Conservation (phyloP, 352 stramenopile genomes). For the Globisporangium canariense region DNA sequence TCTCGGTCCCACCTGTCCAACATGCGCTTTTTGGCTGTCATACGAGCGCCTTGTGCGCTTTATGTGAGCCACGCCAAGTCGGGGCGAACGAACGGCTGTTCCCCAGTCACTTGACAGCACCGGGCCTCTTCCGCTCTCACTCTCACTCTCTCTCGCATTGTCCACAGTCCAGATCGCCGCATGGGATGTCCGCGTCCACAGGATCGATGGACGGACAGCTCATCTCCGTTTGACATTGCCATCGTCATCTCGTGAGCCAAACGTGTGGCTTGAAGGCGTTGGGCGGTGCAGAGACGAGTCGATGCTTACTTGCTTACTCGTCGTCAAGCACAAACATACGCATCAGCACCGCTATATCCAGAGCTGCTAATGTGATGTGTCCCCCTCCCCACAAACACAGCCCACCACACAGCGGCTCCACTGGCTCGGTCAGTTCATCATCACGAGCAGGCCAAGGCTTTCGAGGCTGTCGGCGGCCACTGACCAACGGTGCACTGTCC, state of each 20-base stretch:
- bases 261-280: background rate
- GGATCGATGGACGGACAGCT: background rate
- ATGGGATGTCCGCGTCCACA: background rate
- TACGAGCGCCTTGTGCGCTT: background rate
- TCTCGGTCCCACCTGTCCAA: conserved; percentile 5
- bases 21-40: conserved; percentile 8
- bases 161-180: background rate
- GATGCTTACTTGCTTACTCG: background rate
- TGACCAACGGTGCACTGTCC: background rate
- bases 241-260: background rate
- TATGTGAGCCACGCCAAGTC: background rate
- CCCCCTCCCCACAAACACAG: background rate
- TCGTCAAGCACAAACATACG: background rate
- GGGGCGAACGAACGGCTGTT: background rate
- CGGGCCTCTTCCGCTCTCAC: background rate
- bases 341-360: background rate
- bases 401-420: too few species aligned
- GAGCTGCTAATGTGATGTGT: background rate
- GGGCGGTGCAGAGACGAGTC: background rate
- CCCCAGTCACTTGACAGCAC: background rate
- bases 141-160: background rate
- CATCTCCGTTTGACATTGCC: background rate
- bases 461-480: background rate
- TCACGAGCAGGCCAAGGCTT: background rate
- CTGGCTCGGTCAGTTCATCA: too few species aligned